Percentiles rank a stretch among this genome's conserved stretches.
These are phyloP conservation scores for Suillus ampliporus DNA, from an alignment of 768 basidiomycete species.

Conservation along the genomic window DNA sequence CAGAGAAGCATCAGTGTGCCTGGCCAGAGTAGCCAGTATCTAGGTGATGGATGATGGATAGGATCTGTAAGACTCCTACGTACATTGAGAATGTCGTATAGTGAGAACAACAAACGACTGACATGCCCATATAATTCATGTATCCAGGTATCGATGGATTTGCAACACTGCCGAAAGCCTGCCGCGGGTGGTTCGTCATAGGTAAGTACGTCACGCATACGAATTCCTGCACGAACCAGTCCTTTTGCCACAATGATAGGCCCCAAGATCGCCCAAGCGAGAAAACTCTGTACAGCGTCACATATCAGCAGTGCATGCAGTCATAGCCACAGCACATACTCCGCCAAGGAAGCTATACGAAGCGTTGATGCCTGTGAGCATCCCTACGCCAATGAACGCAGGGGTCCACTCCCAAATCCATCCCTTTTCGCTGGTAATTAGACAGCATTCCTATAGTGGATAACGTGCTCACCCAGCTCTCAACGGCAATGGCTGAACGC, in stretches of 20 bases:
- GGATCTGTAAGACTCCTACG: constrained; percentile 47
- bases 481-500: constrained; percentile 58
- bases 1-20: constrained; percentile 54
- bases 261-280: constrained; percentile 66
- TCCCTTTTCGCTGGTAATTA: constrained; percentile 4
- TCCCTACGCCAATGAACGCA: constrained; percentile 62
- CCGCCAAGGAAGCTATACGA: constrained; percentile 52
- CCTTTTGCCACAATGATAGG: constrained; percentile 60
- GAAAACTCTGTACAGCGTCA: constrained; percentile 45
- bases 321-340: constrained; percentile 37
- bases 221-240: not conserved
- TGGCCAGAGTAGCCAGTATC: constrained; percentile 52
- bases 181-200: not conserved
- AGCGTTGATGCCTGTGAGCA: constrained; percentile 59
- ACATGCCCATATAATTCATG: constrained; percentile 13
- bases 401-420: constrained; percentile 39
- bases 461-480: constrained; percentile 53
- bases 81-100: not conserved
- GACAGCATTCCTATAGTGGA: not conserved
- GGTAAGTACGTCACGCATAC: not conserved
- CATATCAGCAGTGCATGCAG: not conserved
- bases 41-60: constrained; percentile 50
- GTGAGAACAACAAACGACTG: not conserved
- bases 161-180: constrained; percentile 7
- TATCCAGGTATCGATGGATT: constrained; percentile 7